Percentiles rank a stretch among this genome's conserved stretches.
These are phyloP conservation scores for Phanerochaete sordida DNA, from an alignment of 768 basidiomycete genomes.

Conservation along the genomic window DNA sequence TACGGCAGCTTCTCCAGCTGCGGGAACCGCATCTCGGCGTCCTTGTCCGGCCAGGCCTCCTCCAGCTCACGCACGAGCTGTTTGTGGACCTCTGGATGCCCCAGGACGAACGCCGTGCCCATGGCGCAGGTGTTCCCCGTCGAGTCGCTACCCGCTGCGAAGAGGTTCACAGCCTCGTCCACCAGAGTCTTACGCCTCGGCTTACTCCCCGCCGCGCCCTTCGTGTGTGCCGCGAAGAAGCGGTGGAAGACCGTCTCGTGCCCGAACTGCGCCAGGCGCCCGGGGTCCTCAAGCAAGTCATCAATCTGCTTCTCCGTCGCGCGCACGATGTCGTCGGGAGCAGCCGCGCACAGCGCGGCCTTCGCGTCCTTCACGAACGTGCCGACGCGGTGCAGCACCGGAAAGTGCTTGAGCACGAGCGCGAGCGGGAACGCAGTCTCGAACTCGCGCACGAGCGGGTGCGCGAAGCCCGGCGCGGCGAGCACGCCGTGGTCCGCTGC, in stretches of 20 bases:
- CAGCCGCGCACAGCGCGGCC: conserved; percentile 26
- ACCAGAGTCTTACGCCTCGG: background rate
- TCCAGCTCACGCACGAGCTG: conserved; percentile 30
- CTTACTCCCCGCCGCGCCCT: background rate
- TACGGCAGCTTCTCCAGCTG: conserved; percentile 43
- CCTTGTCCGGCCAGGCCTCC: conserved; percentile 39
- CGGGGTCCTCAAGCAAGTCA: conserved; percentile 20
- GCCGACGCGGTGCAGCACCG: background rate
- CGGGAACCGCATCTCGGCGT: conserved; percentile 27
- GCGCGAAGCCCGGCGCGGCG: background rate
- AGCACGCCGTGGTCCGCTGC: background rate
- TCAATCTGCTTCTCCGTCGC: conserved; percentile 14
- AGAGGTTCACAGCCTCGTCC: conserved; percentile 22
- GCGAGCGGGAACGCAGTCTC: background rate
- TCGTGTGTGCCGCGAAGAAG: conserved; percentile 12
- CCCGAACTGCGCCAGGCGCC: conserved; percentile 20
- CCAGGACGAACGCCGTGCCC: conserved; percentile 34
- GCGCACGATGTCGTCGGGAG: conserved; percentile 29
- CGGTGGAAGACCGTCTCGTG: conserved; percentile 37
- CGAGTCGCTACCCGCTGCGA: conserved; percentile 43
- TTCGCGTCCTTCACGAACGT: no score
- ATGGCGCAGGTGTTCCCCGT: conserved; percentile 37
- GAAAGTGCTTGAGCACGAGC: background rate
- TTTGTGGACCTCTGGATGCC: conserved; percentile 26
- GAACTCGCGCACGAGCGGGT: background rate